Evolutionary conservation across 2,329 filamentous ascomycete genomes (phyloP).

Genomic region (Phialophora chinensis): DNA sequence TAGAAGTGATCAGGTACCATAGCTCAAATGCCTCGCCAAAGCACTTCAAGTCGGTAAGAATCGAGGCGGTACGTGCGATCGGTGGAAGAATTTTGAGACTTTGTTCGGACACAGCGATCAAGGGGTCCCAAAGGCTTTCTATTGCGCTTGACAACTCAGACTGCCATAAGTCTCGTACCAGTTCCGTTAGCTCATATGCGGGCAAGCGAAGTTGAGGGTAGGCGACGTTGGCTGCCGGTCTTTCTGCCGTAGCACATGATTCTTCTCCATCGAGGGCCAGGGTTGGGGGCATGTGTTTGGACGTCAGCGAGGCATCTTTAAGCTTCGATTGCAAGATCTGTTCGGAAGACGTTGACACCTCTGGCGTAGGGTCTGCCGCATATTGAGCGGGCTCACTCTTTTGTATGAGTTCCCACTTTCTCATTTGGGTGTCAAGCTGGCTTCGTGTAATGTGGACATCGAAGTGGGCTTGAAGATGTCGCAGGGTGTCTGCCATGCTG

Average conservation of each 20-base stretch:
- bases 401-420: constrained; percentile 3
- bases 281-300: background rate
- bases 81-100: background rate
- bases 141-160: background rate
- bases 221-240: background rate
- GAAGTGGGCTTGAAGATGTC: background rate
- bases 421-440: constrained; percentile 18
- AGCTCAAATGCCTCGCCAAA: background rate
- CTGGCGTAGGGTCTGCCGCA: background rate
- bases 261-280: background rate
- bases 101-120: background rate
- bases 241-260: background rate
- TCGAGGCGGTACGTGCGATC: background rate
- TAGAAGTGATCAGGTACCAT: background rate
- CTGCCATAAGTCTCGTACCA: background rate
- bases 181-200: no score
- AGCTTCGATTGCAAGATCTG: background rate
- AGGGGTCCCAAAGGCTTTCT: fast-evolving
- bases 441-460: constrained; percentile 1
- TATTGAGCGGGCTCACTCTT: background rate
- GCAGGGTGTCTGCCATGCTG: constrained; percentile 19
- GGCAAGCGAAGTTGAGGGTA: background rate
- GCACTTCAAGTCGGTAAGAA: background rate
- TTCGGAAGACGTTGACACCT: background rate
- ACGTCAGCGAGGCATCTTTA: background rate